These are phyloP conservation scores for Carex scoparia DNA, from an alignment of 176 grass and related monocot genomes.

Conservation along the genomic window DNA sequence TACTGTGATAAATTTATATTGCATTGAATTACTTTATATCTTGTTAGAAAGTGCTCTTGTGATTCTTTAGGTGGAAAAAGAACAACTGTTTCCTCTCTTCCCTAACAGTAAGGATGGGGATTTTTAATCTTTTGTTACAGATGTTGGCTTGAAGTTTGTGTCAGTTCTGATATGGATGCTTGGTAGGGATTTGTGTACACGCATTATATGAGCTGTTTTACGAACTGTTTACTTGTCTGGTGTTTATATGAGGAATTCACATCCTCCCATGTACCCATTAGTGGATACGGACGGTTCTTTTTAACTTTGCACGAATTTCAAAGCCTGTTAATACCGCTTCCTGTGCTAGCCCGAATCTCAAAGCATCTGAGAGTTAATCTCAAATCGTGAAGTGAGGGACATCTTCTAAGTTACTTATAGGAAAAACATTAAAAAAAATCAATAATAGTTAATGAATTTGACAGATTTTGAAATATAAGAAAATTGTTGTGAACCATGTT, in stretches of 20 bases:
- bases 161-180: slow-evolving; percentile 14
- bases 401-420: no score
- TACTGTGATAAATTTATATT: slow-evolving; percentile 25
- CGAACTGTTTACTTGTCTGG: background rate
- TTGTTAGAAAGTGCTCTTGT: background rate
- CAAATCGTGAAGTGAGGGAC: no score
- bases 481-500: no score
- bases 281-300: no score
- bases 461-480: no score
- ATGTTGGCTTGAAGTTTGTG: background rate
- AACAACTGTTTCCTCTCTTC: background rate
- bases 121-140: slow-evolving; percentile 9
- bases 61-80: background rate
- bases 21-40: slow-evolving; percentile 4
- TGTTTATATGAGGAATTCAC: background rate
- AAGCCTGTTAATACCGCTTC: no score
- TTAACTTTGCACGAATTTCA: no score
- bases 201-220: slow-evolving; percentile 10
- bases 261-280: no score
- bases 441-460: no score
- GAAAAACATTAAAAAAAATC: no score
- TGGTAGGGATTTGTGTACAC: slow-evolving; percentile 6
- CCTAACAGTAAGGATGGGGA: slow-evolving; percentile 5
- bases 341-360: no score
- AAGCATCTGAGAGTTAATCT: no score